Conservation (phyloP, 139 green algal genomes). For the Ulvella scutata region DNA sequence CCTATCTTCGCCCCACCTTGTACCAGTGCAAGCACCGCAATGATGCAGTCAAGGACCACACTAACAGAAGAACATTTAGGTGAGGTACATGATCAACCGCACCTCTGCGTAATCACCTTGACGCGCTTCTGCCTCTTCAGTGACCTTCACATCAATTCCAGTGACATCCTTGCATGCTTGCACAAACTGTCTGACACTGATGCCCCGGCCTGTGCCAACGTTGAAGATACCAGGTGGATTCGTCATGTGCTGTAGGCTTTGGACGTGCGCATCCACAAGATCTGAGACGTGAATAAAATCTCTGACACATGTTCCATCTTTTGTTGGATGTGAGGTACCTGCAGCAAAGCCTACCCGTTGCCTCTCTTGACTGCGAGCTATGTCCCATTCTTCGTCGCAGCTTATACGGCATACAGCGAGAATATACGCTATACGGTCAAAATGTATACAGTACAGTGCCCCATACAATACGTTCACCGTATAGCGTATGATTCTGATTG, state of each 20-base stretch:
- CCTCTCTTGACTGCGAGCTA: no score
- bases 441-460: no score
- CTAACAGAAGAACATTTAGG: not conserved
- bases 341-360: no score
- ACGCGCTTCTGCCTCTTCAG: slow-evolving; percentile 21
- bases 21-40: not conserved
- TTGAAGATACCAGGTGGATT: slow-evolving; percentile 51
- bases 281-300: slow-evolving; percentile 70
- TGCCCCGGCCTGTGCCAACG: slow-evolving; percentile 45
- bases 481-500: no score
- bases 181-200: slow-evolving; percentile 31
- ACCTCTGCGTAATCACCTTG: slow-evolving; percentile 28
- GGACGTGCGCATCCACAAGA: slow-evolving; percentile 45
- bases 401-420: no score
- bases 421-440: no score
- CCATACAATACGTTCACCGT: no score
- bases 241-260: slow-evolving; percentile 10
- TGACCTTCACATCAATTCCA: slow-evolving; percentile 17
- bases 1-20: no score
- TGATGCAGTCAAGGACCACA: not conserved
- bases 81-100: not conserved
- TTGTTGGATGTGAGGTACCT: not conserved
- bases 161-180: slow-evolving; percentile 25
- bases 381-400: no score
- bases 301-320: slow-evolving; percentile 29